Percentiles rank a stretch among this genome's conserved stretches.
Conservation (phyloP, 2,329 filamentous ascomycete genomes). For the Colletotrichum sp. region DNA sequence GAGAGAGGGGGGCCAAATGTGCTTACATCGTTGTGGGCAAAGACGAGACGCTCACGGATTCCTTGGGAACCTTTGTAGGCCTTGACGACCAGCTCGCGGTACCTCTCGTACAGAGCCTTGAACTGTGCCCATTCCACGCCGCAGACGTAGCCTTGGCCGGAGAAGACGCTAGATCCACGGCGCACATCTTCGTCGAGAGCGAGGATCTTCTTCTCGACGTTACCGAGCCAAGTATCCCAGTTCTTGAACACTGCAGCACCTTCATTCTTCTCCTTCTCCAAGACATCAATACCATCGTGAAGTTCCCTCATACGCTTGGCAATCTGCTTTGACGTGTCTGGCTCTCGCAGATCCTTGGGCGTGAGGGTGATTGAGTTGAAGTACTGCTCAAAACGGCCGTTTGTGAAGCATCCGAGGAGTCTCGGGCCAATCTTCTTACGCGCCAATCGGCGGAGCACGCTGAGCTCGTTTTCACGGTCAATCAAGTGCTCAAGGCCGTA, state of each 20-base stretch:
- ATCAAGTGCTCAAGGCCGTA: conserved; percentile 97
- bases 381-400: conserved; percentile 95
- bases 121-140: conserved; percentile 85
- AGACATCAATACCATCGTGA: conserved; percentile 89
- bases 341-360: conserved; percentile 75
- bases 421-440: conserved; percentile 93
- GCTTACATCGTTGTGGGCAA: conserved; percentile 96
- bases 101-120: conserved; percentile 74
- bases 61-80: conserved; percentile 71
- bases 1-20: neutral
- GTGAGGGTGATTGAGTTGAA: conserved; percentile 86
- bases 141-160: conserved; percentile 70
- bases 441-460: conserved; percentile 83
- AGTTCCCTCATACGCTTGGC: conserved; percentile 97
- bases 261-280: conserved; percentile 76
- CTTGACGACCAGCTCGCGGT: conserved; percentile 74
- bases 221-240: conserved; percentile 89
- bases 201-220: conserved; percentile 65
- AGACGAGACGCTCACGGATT: conserved; percentile 79
- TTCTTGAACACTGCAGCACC: conserved; percentile 89
- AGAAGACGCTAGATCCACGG: conserved; percentile 31
- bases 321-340: conserved; percentile 88
- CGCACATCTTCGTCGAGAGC: conserved; percentile 63
- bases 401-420: conserved; percentile 88
- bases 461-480: conserved; percentile 87